Base-by-base conservation (phyloP, 2,329 filamentous ascomycete genomes). In the Beauveria caledonica region DNA sequence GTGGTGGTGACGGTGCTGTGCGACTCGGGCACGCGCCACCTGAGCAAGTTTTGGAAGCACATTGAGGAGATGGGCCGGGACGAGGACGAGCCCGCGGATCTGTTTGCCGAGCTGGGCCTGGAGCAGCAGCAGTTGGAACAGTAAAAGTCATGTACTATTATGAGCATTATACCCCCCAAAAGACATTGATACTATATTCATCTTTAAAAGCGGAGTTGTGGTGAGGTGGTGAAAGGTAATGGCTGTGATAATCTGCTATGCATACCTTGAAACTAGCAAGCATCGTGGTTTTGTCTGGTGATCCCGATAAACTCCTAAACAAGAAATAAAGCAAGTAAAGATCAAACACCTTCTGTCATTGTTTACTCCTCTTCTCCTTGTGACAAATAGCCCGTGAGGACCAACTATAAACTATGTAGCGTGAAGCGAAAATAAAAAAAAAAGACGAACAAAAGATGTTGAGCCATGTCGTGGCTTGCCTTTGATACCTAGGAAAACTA, bases 31-130 rank as follows among this genome's bases (percentile, higher is more conserved):
- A 86, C 86, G 10, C 80, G 90, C 64, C 90, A 94, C 72, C 73
- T 94, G 56, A 92, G 87, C 75, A 93, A 92, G 73, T 92, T 95
- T 70, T 94, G 89, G 88, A 89, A 87, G 68, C 79, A 81, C 64
- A 84, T 90, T 58, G 87, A 84, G 23, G 82, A 86, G 56, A 77
- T 88, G 71, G 88, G 86, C 3, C 74, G 90, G 23, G 85, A 89
- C 63, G 84, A 88, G 50, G 72, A 75, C 40, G 75, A 76, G 56
- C 68, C 75, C 63, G 69, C 69, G 69, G 73, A 84, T 66, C 64
- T 87, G 55, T 76, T 86, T 57, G 68, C 71, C 3, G 71, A 82
- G 54, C 68, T 87, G 46, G 80, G 76, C 0, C 74, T 86, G 58
- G 66, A 69, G 44, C 62, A 65, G 45, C 36, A 62, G 23, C 45